Evolutionary conservation across 139 green algal genomes (phyloP).

Genomic region (Prasinococcaceae sp.): DNA sequence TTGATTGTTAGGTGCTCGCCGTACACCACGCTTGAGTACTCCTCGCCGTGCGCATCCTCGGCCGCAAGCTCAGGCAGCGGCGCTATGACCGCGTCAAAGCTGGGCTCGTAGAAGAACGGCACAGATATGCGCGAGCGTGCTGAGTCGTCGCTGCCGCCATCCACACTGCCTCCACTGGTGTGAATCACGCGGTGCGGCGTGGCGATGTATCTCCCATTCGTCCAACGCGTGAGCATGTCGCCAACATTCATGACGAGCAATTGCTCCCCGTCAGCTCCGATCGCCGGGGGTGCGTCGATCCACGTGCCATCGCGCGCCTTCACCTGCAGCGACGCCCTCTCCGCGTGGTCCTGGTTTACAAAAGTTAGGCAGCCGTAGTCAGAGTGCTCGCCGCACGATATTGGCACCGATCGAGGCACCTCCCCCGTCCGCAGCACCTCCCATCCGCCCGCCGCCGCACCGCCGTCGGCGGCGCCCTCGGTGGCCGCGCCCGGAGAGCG

Average conservation of each 20-base stretch:
- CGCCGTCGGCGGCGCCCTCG: not conserved
- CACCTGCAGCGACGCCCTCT: conserved; percentile 44
- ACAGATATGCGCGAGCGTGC: conserved; percentile 23
- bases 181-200: conserved; percentile 43
- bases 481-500: too few relatives aligned
- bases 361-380: conserved; percentile 53
- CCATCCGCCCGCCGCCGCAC: not conserved
- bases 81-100: conserved; percentile 29
- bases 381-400: conserved; percentile 46
- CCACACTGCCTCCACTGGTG: too few relatives aligned
- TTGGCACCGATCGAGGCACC: conserved; percentile 11
- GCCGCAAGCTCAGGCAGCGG: conserved; percentile 19
- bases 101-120: conserved; percentile 51
- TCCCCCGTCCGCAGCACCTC: conserved; percentile 10
- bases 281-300: not conserved
- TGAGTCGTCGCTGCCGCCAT: too few relatives aligned
- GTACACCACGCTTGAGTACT: conserved; percentile 20
- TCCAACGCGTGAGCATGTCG: conserved; percentile 26
- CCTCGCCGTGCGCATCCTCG: not conserved
- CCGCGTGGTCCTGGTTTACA: conserved; percentile 34
- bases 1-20: conserved; percentile 39
- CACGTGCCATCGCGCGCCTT: not conserved
- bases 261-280: not conserved
- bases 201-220: conserved; percentile 32
- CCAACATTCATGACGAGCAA: not conserved